phyloP scores from a whole-genome alignment of 495 filamentous ascomycete genomes.

The Chaetomium fimeti region DNA sequence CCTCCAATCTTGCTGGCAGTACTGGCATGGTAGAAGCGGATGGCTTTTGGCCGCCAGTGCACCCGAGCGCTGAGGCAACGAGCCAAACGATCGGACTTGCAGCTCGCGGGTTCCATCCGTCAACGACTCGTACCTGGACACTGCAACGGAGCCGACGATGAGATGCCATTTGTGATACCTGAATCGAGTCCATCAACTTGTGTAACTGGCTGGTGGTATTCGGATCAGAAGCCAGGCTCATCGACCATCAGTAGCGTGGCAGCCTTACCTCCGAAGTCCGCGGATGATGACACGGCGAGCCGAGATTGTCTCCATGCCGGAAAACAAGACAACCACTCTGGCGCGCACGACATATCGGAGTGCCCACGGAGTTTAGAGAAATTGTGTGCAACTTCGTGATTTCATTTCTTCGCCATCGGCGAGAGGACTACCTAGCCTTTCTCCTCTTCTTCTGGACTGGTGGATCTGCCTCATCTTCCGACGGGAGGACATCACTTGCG shows the following conservation, averaged over 20 bases:
- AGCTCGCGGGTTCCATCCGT: not conserved
- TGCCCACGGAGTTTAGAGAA: not conserved
- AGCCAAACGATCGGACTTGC: not conserved
- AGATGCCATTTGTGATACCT: not conserved
- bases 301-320: too few relatives aligned
- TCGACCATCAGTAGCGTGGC: too few relatives aligned
- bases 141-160: not conserved
- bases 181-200: not conserved
- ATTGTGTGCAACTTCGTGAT: not conserved
- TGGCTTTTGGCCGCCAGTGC: too few relatives aligned
- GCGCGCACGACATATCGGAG: not conserved
- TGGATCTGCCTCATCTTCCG: slow-evolving; percentile 29
- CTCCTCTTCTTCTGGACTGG: slow-evolving; percentile 30
- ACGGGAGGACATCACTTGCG: slow-evolving; percentile 28
- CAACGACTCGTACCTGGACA: not conserved
- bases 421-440: slow-evolving; percentile 25
- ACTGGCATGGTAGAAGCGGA: too few relatives aligned
- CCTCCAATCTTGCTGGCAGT: too few relatives aligned
- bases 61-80: too few relatives aligned
- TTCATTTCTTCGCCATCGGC: slow-evolving; percentile 2
- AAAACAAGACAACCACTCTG: not conserved
- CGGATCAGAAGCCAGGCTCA: not conserved
- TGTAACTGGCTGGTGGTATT: not conserved
- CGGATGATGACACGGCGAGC: too few relatives aligned
- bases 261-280: too few relatives aligned